phyloP scores from a whole-genome alignment of 73 alveolate genomes.

The Tetrahymena borealis region DNA sequence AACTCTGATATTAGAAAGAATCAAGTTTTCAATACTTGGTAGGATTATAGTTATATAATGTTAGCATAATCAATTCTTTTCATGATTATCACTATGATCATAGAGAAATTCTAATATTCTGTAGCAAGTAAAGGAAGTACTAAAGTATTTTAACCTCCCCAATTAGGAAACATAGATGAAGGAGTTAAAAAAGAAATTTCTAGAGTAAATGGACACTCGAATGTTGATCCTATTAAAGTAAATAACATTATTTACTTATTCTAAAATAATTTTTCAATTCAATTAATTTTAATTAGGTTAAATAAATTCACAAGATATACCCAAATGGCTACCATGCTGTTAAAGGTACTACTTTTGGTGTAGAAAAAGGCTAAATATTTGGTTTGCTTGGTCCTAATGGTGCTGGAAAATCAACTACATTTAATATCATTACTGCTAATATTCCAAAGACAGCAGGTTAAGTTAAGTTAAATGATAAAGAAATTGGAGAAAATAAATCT shows the following conservation, averaged over 20 bases:
- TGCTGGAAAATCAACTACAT: slow-evolving; percentile 92
- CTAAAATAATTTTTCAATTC: background rate
- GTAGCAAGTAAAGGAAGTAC: background rate
- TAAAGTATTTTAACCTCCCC: background rate
- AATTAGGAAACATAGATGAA: background rate
- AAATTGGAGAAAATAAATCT: slow-evolving; percentile 4
- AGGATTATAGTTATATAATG: background rate
- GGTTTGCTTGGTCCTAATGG: slow-evolving; percentile 93
- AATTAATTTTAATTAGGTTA: slow-evolving; percentile 4
- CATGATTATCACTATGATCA: background rate
- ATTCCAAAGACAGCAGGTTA: slow-evolving; percentile 20
- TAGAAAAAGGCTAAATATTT: slow-evolving; percentile 63
- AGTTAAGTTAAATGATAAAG: background rate
- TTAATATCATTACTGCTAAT: slow-evolving; percentile 61
- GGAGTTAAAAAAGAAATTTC: slow-evolving; percentile 35
- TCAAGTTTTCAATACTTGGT: background rate
- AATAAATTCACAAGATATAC: slow-evolving; percentile 28
- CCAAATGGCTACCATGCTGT: slow-evolving; percentile 70
- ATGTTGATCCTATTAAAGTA: slow-evolving; percentile 17
- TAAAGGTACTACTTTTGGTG: slow-evolving; percentile 62
- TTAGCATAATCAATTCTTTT: background rate
- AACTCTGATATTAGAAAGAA: background rate
- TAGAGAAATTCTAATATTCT: background rate
- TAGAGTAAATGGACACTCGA: slow-evolving; percentile 12
- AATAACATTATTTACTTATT: background rate